A percentile compares a stretch with the other conserved stretches of the same genome.
Evolutionary conservation across 345 rosid genomes (phyloP).

Genomic region (Pelargonium nanum): DNA sequence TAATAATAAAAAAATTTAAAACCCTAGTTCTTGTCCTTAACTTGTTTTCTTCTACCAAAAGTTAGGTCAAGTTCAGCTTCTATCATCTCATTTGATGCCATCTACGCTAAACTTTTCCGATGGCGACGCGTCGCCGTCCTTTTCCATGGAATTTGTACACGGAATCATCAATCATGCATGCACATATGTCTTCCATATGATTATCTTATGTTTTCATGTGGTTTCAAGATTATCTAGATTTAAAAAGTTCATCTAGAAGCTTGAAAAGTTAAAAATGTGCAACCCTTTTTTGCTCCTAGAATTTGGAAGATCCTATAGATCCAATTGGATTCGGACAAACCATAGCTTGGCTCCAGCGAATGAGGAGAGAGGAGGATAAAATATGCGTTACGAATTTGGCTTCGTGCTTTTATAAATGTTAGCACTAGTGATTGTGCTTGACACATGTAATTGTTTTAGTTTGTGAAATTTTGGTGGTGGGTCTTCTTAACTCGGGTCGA

Average conservation of each 20-base stretch:
- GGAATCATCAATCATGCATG: too few relatives aligned
- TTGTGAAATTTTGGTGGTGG: too few relatives aligned
- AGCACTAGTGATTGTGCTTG: too few relatives aligned
- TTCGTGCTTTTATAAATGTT: too few relatives aligned
- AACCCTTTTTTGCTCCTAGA: background rate
- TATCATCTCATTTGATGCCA: background rate
- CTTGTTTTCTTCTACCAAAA: background rate
- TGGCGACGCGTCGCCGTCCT: too few relatives aligned
- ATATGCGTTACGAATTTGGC: background rate
- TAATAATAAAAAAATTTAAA: too few relatives aligned
- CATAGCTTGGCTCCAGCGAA: too few relatives aligned
- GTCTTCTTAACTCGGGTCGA: too few relatives aligned
- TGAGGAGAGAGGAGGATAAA: too few relatives aligned
- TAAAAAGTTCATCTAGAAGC: background rate
- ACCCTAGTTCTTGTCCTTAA: too few relatives aligned
- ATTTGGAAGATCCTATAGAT: background rate
- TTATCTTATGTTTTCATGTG: background rate
- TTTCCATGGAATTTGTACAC: too few relatives aligned
- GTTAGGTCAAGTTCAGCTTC: background rate
- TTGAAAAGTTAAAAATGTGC: background rate
- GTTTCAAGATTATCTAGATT: background rate
- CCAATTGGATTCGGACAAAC: background rate
- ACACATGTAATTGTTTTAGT: too few relatives aligned
- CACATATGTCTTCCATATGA: background rate
- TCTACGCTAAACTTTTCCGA: background rate